Base-by-base conservation (phyloP, 2,329 filamentous ascomycete genomes). In the Aspergillus floridensis region DNA sequence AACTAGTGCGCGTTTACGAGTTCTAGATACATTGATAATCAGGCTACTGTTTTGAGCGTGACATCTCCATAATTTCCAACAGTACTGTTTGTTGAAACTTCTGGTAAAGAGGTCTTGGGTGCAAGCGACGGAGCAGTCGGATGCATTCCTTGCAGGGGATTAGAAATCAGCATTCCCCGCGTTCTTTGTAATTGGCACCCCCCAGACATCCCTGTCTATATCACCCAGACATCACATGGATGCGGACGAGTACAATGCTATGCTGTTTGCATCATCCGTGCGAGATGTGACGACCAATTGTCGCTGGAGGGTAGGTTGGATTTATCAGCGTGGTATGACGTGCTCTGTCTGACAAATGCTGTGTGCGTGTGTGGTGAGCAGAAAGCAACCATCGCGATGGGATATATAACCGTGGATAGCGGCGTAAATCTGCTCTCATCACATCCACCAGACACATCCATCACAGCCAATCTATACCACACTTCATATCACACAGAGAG, bases 1-100 rank as follows among this genome's bases (percentile, higher is more conserved):
- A 80, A 61, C 75, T 90, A 5, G 72, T 80, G 6, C 71, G 72
- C 6, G 60, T 60, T 14, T 64, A 68, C 55, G 59, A 44, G 21
- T 41, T 8, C 16, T 38, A 31, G 22, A 46, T 31, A 22, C 51
- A 53, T 50, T 57, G 46, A 47, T 55, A 53, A 59, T 61, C 48
- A 48, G 29, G 32, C 2, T 46, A 46, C 46, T 38, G 16, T 55
- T 22, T 24, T 24, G 14, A 8, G 6, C 6, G 24, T 38, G 5
- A 44, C 0, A 16, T 12, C 12, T 5, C 26, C 26, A 10, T 8
- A 29, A 8, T 29, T 1, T 29, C 26, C 26, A 10, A 8, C 10
- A 29, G 26, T 29, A 8, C 1, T 3, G 26, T 29, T 29, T 8
- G 26, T 8, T 6, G 4, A 1, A 5, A 22, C 7, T 29, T 8